Conservation (phyloP, 2,329 filamentous ascomycete species). For the Paecilomyces formosus region DNA sequence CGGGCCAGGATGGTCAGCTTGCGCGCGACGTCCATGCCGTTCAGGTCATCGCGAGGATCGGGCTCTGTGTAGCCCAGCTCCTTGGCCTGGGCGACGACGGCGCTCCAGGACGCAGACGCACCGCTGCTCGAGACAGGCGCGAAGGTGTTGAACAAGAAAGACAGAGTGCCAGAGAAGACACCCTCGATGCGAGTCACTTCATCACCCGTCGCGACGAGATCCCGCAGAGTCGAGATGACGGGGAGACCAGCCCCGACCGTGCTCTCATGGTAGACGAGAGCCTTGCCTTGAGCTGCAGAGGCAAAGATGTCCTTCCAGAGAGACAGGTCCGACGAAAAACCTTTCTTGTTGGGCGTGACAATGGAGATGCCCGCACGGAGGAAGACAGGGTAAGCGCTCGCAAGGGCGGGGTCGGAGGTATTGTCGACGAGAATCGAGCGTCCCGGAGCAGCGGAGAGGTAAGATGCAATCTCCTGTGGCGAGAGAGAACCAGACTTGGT, state of each 20-base stretch:
- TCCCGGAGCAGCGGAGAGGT: slow-evolving; percentile 68
- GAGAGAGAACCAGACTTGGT: slow-evolving; percentile 42
- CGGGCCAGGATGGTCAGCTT: slow-evolving; percentile 94
- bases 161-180: slow-evolving; percentile 96
- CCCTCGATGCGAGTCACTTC: slow-evolving; percentile 88
- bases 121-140: slow-evolving; percentile 69
- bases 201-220: slow-evolving; percentile 91
- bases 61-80: slow-evolving; percentile 87
- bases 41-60: slow-evolving; percentile 78
- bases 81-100: slow-evolving; percentile 87
- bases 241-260: slow-evolving; percentile 90
- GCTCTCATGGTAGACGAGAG: slow-evolving; percentile 90
- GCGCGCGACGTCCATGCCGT: slow-evolving; percentile 83
- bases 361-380: slow-evolving; percentile 77
- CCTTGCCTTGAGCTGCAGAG: slow-evolving; percentile 54
- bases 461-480: slow-evolving; percentile 65
- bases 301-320: slow-evolving; percentile 85
- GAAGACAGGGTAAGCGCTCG: slow-evolving; percentile 73
- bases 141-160: slow-evolving; percentile 96
- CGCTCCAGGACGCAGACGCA: slow-evolving; percentile 66
- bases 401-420: slow-evolving; percentile 83
- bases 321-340: slow-evolving; percentile 72
- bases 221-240: slow-evolving; percentile 85
- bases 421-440: slow-evolving; percentile 88
- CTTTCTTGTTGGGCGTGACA: slow-evolving; percentile 98